Percentiles rank a stretch among this genome's conserved stretches.
These are phyloP conservation scores for Vaccinium corymbosum DNA, from an alignment of 148 eudicot species.

Conservation along the genomic window DNA sequence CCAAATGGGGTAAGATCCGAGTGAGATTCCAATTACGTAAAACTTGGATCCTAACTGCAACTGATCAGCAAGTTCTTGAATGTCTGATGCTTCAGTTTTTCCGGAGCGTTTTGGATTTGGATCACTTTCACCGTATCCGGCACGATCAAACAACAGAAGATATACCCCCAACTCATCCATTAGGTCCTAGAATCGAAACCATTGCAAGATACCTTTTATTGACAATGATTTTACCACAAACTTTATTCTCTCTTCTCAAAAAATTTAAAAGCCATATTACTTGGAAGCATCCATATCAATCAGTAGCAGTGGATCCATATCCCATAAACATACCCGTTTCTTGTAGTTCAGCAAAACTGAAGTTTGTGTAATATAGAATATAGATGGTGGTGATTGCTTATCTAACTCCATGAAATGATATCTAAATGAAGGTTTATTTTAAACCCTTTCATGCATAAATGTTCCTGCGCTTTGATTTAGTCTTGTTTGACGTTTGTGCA, in stretches of 20 bases:
- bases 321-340: not conserved
- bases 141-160: slow-evolving; percentile 57
- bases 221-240: not conserved
- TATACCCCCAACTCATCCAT: slow-evolving; percentile 49
- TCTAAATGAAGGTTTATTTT: not conserved
- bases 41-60: slow-evolving; percentile 52
- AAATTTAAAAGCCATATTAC: not conserved
- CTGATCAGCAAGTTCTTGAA: slow-evolving; percentile 64
- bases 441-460: not conserved
- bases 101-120: slow-evolving; percentile 48
- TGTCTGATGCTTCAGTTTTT: slow-evolving; percentile 55
- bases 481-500: not conserved
- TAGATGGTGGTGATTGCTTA: not conserved
- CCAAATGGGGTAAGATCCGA: slow-evolving; percentile 61
- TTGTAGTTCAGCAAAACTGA: not conserved
- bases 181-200: slow-evolving; percentile 50
- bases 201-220: slow-evolving; percentile 19
- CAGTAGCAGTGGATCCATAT: not conserved
- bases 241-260: not conserved
- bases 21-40: slow-evolving; percentile 61
- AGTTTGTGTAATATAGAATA: too few relatives aligned
- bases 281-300: not conserved
- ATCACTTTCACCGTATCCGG: slow-evolving; percentile 71
- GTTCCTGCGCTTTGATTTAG: not conserved
- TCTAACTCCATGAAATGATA: not conserved